phyloP scores from a whole-genome alignment of 805 yeast species.

The Ogataea wickerhamii region DNA sequence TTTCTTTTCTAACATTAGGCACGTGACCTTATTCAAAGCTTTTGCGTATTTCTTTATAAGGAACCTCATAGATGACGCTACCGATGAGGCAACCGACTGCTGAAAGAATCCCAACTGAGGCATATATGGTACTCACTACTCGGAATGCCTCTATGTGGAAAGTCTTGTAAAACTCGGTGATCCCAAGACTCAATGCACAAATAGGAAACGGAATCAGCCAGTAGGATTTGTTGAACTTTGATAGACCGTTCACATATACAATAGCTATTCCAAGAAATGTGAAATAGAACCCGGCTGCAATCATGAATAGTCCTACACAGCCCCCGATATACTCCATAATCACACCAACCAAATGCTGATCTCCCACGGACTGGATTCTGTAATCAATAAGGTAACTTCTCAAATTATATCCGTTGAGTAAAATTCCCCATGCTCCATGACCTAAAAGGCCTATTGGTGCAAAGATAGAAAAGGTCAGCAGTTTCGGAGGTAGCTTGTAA shows the following conservation, averaged over 20 bases:
- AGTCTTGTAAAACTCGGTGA: conserved; percentile 45
- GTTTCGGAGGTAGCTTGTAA: conserved; percentile 53
- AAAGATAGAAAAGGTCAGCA: conserved; percentile 55
- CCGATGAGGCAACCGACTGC: conserved; percentile 36
- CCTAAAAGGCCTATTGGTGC: conserved; percentile 80
- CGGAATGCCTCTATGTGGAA: conserved; percentile 52
- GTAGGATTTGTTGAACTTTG: conserved; percentile 45
- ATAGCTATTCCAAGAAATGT: conserved; percentile 41
- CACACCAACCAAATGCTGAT: conserved; percentile 10
- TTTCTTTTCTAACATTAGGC: too few relatives aligned
- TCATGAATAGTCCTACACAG: conserved; percentile 14
- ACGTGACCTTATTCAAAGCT: too few relatives aligned
- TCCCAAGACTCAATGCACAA: conserved; percentile 69
- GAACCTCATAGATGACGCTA: conserved; percentile 31
- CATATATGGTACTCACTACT: conserved; percentile 60
- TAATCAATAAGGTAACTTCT: conserved; percentile 12
- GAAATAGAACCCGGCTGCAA: conserved; percentile 30
- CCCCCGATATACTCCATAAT: conserved; percentile 11
- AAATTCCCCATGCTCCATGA: conserved; percentile 73
- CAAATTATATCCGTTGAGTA: conserved; percentile 31
- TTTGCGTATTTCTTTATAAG: conserved; percentile 17
- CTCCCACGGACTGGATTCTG: conserved; percentile 1
- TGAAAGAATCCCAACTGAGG: conserved; percentile 45
- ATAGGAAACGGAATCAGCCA: conserved; percentile 88
- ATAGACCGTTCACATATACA: conserved; percentile 28